Percentiles rank a stretch among this genome's conserved stretches.
These are phyloP conservation scores for Suhomyces vadensis DNA, from an alignment of 805 yeast genomes.

Conservation along the genomic window DNA sequence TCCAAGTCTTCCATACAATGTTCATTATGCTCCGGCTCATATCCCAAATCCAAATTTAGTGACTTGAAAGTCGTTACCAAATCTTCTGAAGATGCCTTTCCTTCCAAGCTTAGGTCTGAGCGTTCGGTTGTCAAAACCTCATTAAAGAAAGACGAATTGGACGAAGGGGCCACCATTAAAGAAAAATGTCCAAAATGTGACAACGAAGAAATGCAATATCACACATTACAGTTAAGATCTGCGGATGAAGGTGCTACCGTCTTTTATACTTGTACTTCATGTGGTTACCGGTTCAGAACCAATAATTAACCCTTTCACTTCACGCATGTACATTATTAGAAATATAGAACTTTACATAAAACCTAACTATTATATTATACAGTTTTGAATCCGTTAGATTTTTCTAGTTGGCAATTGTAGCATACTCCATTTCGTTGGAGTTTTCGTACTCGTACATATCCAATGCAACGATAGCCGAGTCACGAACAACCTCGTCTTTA, in stretches of 20 bases:
- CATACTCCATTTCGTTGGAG: slow-evolving; percentile 78
- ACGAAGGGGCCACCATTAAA: slow-evolving; percentile 94
- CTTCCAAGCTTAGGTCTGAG: slow-evolving; percentile 77
- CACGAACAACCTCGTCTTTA: slow-evolving; percentile 87
- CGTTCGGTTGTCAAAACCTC: slow-evolving; percentile 89
- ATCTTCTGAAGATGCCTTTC: slow-evolving; percentile 92
- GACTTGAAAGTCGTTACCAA: slow-evolving; percentile 83
- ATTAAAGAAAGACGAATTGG: slow-evolving; percentile 72
- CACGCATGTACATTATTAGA: slow-evolving; percentile 3
- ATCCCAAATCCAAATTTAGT: slow-evolving; percentile 56
- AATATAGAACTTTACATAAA: background rate
- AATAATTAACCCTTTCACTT: slow-evolving; percentile 55
- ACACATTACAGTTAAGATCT: slow-evolving; percentile 91
- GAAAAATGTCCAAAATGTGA: slow-evolving; percentile 99
- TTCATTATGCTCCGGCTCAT: slow-evolving; percentile 46
- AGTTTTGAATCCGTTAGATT: background rate
- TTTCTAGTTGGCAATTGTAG: slow-evolving; percentile 28
- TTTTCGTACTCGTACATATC: slow-evolving; percentile 98
- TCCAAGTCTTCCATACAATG: slow-evolving; percentile 56
- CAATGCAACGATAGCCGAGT: slow-evolving; percentile 93
- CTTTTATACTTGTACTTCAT: slow-evolving; percentile 90
- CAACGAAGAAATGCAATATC: slow-evolving; percentile 96
- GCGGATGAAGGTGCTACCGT: slow-evolving; percentile 99
- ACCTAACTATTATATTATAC: background rate
- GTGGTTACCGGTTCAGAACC: slow-evolving; percentile 93